Evolutionary conservation across 169 alveolate genomes (phyloP).

Genomic region (Perkinsus olseni): DNA sequence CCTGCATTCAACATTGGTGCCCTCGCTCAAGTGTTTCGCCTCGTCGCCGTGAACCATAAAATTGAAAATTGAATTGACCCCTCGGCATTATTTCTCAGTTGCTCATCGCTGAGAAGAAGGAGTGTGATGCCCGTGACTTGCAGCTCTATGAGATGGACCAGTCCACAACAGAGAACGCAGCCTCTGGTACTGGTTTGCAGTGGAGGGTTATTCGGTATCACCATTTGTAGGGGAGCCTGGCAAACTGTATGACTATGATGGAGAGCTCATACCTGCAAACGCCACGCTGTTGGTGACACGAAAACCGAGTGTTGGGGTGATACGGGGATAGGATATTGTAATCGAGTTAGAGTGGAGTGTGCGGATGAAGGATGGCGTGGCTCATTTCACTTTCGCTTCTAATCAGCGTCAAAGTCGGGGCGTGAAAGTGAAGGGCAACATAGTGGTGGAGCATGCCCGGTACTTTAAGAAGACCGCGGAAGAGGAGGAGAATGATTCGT

Average conservation of each 20-base stretch:
- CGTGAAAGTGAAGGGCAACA: background rate
- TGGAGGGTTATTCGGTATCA: no score
- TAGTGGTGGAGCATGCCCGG: background rate
- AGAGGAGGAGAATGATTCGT: background rate
- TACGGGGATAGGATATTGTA: background rate
- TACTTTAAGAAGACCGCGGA: background rate
- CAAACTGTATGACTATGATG: background rate
- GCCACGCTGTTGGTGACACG: background rate
- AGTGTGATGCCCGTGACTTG: background rate
- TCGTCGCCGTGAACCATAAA: no score
- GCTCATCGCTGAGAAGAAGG: background rate
- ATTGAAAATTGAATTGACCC: no score
- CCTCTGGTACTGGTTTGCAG: background rate
- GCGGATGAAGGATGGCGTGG: background rate
- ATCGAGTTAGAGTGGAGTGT: no score
- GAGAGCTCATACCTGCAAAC: background rate
- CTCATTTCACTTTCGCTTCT: background rate
- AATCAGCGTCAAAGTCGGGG: background rate
- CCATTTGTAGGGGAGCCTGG: background rate
- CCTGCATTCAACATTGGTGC: no score
- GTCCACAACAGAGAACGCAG: background rate
- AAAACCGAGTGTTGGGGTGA: background rate
- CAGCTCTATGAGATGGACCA: background rate
- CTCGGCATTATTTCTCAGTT: background rate
- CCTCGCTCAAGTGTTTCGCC: no score